phyloP scores from a whole-genome alignment of 1,284 basidiomycete genomes.

The Microbotryum saponariae region DNA sequence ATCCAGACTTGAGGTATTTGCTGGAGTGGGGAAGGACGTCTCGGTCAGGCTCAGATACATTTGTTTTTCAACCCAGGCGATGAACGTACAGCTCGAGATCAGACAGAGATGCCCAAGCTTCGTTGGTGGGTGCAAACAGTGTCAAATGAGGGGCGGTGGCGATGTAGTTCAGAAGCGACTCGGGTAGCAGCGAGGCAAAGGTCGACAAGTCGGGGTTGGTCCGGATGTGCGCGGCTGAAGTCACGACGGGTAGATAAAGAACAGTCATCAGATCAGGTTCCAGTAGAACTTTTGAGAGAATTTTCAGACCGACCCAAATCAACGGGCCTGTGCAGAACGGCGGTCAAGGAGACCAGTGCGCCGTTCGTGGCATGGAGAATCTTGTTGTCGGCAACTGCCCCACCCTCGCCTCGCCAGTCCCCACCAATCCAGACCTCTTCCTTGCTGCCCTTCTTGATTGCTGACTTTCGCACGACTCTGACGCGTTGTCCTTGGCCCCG shows the following conservation, averaged over 20 bases:
- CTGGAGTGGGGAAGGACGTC: slow-evolving; percentile 48
- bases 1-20: slow-evolving; percentile 75
- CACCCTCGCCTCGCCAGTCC: slow-evolving; percentile 36
- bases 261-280: slow-evolving; percentile 46
- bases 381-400: slow-evolving; percentile 34
- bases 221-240: slow-evolving; percentile 34
- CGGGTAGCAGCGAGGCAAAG: slow-evolving; percentile 40
- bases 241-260: slow-evolving; percentile 6
- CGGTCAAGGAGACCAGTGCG: slow-evolving; percentile 63
- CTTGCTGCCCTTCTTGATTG: slow-evolving; percentile 6
- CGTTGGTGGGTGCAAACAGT: slow-evolving; percentile 77
- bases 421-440: slow-evolving; percentile 33
- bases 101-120: slow-evolving; percentile 63
- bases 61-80: background rate
- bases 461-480: slow-evolving; percentile 49
- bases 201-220: slow-evolving; percentile 35
- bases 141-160: slow-evolving; percentile 57
- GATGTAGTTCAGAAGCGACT: slow-evolving; percentile 28
- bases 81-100: slow-evolving; percentile 23
- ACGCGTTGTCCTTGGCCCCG: slow-evolving; percentile 75
- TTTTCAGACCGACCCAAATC: slow-evolving; percentile 55
- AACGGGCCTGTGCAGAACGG: slow-evolving; percentile 67
- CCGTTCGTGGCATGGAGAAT: slow-evolving; percentile 60
- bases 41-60: background rate
- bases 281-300: slow-evolving; percentile 45